Conservation (phyloP, 495 filamentous ascomycete genomes). For the Aspergillus heteromorphus region DNA sequence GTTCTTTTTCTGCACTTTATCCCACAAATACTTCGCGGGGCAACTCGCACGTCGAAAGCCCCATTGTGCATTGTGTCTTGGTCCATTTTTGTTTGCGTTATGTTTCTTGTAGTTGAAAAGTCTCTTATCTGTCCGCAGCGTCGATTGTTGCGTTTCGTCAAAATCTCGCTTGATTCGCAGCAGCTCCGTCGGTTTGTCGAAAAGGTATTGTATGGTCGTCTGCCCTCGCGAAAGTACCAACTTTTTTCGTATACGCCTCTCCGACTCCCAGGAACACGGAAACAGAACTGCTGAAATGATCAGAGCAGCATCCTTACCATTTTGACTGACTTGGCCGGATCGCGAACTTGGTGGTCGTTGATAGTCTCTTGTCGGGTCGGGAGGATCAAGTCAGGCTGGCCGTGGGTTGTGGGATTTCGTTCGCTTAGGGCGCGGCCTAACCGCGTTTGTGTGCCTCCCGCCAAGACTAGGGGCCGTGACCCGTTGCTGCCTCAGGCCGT, state of each 20-base stretch:
- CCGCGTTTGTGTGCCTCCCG: conserved; percentile 18
- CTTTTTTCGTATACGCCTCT: conserved; percentile 12
- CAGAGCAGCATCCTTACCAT: conserved; percentile 46
- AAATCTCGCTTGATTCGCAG: neutral
- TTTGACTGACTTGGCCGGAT: conserved; percentile 51
- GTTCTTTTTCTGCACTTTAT: neutral
- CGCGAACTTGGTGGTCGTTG: conserved; percentile 45
- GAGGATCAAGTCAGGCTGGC: conserved; percentile 33
- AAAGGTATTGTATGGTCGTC: neutral
- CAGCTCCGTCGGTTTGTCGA: neutral
- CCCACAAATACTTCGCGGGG: neutral
- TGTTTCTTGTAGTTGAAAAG: neutral
- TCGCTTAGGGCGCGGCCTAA: conserved; percentile 43
- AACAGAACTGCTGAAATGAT: conserved; percentile 5
- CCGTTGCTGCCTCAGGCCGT: conserved; percentile 22
- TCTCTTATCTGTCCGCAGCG: neutral
- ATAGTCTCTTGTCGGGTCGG: conserved; percentile 47
- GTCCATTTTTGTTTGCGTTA: neutral
- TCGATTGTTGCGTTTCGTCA: neutral
- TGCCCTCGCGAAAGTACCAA: neutral
- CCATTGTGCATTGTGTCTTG: neutral
- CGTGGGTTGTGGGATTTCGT: conserved; percentile 44
- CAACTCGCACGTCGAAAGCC: neutral
- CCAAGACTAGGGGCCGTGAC: conserved; percentile 12
- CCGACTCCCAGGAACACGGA: conserved; percentile 22